Evolutionary conservation across 2,329 filamentous ascomycete species (phyloP).

Genomic region (Metarhizium anisopliae): DNA sequence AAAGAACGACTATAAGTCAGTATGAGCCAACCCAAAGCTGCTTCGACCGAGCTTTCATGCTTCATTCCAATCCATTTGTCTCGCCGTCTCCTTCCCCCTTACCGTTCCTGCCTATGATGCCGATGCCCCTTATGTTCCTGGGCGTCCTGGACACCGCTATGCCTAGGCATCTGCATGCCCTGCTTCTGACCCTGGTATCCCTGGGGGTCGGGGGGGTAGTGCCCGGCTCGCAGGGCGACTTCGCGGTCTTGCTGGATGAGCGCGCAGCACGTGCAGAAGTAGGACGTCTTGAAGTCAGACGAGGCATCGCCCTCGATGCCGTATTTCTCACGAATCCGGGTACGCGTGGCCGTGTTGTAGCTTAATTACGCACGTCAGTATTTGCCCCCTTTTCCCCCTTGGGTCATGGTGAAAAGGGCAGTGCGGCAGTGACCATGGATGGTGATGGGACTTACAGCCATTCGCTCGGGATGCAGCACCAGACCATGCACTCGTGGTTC

Average conservation of each 20-base stretch:
- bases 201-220: constrained; percentile 19
- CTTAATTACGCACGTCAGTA: constrained; percentile 12
- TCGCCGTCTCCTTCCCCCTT: background rate
- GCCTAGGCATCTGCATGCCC: constrained; percentile 5
- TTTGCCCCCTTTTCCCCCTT: too few relatives aligned
- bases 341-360: constrained; percentile 43
- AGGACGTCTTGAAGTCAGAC: constrained; percentile 42
- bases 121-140: background rate
- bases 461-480: constrained; percentile 27
- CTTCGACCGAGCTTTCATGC: background rate
- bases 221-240: constrained; percentile 22
- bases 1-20: background rate
- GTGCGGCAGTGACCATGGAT: background rate
- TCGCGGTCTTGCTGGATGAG: constrained; percentile 52
- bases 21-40: background rate
- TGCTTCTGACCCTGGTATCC: constrained; percentile 25
- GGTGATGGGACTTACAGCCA: constrained; percentile 28
- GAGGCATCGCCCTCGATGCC: constrained; percentile 39
- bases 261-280: constrained; percentile 47
- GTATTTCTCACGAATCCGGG: constrained; percentile 43
- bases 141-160: background rate
- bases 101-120: background rate
- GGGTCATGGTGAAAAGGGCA: background rate
- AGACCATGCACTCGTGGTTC: constrained; percentile 35
- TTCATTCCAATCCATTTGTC: too few relatives aligned